These are phyloP conservation scores for Heracleum sosnowskyi DNA, from an alignment of 129 eudicot species.

Conservation along the genomic window DNA sequence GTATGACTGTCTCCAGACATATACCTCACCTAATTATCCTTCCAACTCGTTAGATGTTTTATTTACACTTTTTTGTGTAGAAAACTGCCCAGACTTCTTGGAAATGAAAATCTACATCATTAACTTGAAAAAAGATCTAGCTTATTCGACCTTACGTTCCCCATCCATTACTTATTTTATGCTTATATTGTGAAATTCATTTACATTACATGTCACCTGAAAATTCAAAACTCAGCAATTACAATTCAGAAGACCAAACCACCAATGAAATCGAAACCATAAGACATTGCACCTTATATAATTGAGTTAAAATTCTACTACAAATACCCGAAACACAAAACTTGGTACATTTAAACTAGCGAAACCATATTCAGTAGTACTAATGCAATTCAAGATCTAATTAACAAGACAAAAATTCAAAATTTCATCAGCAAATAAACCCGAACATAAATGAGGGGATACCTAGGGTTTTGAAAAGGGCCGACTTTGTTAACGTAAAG, in stretches of 20 bases:
- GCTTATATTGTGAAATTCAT: background rate
- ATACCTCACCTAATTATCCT: no score
- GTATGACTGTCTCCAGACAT: no score
- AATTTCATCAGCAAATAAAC: background rate
- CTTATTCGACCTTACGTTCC: background rate
- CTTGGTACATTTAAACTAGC: background rate
- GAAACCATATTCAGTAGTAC: background rate
- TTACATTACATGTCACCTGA: no score
- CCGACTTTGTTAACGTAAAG: slow-evolving; percentile 59
- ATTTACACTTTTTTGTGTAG: no score
- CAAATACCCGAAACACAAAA: no score
- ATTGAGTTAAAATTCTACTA: no score
- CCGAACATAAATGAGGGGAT: background rate
- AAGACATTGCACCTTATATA: background rate
- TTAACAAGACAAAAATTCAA: background rate
- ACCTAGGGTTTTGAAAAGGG: slow-evolving; percentile 67
- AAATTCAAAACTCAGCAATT: no score
- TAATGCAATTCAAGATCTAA: background rate
- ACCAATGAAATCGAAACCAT: background rate
- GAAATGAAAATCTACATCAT: no score
- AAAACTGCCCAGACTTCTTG: no score
- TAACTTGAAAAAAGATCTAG: background rate
- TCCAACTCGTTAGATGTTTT: no score
- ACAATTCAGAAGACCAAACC: background rate
- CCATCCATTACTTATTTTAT: no score